These are phyloP conservation scores for Verticillium zaregamsianum DNA, from an alignment of 2,329 filamentous ascomycete species.

Conservation along the genomic window DNA sequence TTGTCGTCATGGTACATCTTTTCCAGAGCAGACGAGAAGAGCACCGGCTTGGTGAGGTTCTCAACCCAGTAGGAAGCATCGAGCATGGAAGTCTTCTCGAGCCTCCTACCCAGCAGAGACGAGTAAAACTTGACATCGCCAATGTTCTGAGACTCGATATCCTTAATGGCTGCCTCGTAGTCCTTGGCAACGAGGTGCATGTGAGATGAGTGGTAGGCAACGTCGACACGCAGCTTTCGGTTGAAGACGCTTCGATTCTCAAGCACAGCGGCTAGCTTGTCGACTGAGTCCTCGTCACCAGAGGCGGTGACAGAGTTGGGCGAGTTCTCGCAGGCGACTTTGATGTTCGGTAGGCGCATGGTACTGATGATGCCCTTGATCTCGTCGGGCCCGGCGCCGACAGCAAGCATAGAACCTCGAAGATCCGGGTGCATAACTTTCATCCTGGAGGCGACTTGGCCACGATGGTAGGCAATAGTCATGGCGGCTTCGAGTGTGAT, in stretches of 20 bases:
- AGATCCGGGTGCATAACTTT: too few relatives aligned
- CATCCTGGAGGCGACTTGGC: constrained; percentile 6
- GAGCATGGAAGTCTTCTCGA: constrained; percentile 22
- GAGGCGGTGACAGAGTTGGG: constrained; percentile 21
- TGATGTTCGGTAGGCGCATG: too few relatives aligned
- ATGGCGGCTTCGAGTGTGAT: constrained; percentile 24
- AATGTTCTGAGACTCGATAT: constrained; percentile 16
- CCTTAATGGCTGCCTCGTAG: constrained; percentile 31
- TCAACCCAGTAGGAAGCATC: constrained; percentile 39
- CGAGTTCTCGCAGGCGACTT: constrained; percentile 23
- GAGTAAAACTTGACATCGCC: constrained; percentile 31
- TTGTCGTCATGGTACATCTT: background rate
- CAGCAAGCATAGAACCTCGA: constrained; percentile 28
- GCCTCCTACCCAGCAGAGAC: constrained; percentile 25
- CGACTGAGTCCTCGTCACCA: constrained; percentile 17
- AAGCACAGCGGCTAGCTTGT: constrained; percentile 19
- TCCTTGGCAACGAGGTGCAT: constrained; percentile 46
- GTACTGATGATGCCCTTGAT: constrained; percentile 13
- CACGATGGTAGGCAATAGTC: constrained; percentile 29
- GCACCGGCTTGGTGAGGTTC: constrained; percentile 34
- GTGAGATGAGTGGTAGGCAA: constrained; percentile 51
- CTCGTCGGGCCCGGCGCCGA: constrained; percentile 28
- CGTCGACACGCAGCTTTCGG: constrained; percentile 41
- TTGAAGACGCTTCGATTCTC: constrained; percentile 35
- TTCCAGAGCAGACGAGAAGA: constrained; percentile 27